These are phyloP conservation scores for Trametes polyzona DNA, from an alignment of 1,284 basidiomycete genomes.

Conservation along the genomic window DNA sequence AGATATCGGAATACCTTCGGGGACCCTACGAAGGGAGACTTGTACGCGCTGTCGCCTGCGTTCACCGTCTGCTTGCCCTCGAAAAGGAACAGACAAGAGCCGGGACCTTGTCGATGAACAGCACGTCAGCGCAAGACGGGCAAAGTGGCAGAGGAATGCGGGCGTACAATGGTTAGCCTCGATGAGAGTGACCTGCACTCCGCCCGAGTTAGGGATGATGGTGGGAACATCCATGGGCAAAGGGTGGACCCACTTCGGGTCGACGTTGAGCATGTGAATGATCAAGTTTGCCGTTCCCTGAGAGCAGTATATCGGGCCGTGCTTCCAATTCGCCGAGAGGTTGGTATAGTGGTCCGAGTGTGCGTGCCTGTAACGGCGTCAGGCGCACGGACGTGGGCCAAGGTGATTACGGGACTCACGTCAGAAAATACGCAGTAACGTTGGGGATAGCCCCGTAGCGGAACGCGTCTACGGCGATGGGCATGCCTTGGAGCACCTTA, in stretches of 20 bases:
- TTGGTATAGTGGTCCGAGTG: constrained; percentile 96
- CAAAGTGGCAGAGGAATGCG: background rate
- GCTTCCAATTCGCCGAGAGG: constrained; percentile 84
- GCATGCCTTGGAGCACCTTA: constrained; percentile 97
- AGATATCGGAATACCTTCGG: constrained; percentile 82
- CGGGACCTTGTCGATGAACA: constrained; percentile 61
- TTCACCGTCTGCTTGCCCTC: constrained; percentile 89
- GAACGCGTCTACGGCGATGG: constrained; percentile 95
- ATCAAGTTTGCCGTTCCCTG: constrained; percentile 90
- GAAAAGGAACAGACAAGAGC: constrained; percentile 92
- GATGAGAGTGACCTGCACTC: constrained; percentile 91
- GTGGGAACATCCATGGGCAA: constrained; percentile 82
- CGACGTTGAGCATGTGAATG: constrained; percentile 86
- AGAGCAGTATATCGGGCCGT: constrained; percentile 95
- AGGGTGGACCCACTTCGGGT: constrained; percentile 85
- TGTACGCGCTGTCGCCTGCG: constrained; percentile 81
- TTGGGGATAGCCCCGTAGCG: constrained; percentile 90
- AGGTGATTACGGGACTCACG: constrained; percentile 50
- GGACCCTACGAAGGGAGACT: constrained; percentile 73
- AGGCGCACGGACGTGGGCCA: background rate
- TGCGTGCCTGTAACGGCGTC: constrained; percentile 67
- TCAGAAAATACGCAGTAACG: constrained; percentile 88
- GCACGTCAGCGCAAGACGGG: background rate
- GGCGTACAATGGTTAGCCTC: constrained; percentile 91
- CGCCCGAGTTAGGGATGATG: constrained; percentile 80